Evolutionary conservation across 2,329 filamentous ascomycete species (phyloP).

Genomic region (Claviceps pusilla): DNA sequence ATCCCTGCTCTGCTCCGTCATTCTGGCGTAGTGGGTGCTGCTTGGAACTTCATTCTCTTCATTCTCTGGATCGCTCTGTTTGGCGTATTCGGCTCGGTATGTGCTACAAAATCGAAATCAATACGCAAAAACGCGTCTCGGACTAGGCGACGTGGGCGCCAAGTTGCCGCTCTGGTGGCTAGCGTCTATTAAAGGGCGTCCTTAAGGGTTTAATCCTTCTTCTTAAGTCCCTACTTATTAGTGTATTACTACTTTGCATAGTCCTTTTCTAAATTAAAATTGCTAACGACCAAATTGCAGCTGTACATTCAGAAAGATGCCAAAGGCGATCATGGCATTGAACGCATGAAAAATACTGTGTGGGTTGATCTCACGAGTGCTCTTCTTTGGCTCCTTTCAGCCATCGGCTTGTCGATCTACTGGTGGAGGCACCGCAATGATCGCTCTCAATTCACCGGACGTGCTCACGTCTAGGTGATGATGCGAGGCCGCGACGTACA

Average conservation of each 20-base stretch:
- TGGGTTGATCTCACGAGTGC: slow-evolving; percentile 68
- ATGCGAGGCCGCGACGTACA: slow-evolving; percentile 1
- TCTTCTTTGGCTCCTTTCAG: slow-evolving; percentile 58
- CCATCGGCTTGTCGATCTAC: slow-evolving; percentile 37
- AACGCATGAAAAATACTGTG: slow-evolving; percentile 72
- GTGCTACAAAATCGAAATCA: slow-evolving; percentile 5
- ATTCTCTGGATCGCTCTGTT: slow-evolving; percentile 72
- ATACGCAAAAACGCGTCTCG: background rate
- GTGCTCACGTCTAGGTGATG: slow-evolving; percentile 33
- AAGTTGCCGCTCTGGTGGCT: background rate
- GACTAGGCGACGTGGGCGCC: background rate
- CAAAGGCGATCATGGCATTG: slow-evolving; percentile 46
- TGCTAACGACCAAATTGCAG: slow-evolving; percentile 12
- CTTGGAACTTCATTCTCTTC: slow-evolving; percentile 58
- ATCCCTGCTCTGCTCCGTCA: slow-evolving; percentile 44
- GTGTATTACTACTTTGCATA: no score
- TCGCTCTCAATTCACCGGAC: slow-evolving; percentile 42
- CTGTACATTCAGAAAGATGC: slow-evolving; percentile 60
- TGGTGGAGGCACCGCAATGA: slow-evolving; percentile 43
- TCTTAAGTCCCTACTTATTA: no score
- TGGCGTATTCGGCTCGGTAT: slow-evolving; percentile 60
- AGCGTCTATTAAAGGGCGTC: no score
- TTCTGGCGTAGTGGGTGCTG: slow-evolving; percentile 34
- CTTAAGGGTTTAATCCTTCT: no score
- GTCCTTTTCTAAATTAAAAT: no score